A percentile compares a stretch with the other conserved stretches of the same genome.
Evolutionary conservation across 257 asterid species (phyloP).

Genomic region (Voacanga thouarsii): DNA sequence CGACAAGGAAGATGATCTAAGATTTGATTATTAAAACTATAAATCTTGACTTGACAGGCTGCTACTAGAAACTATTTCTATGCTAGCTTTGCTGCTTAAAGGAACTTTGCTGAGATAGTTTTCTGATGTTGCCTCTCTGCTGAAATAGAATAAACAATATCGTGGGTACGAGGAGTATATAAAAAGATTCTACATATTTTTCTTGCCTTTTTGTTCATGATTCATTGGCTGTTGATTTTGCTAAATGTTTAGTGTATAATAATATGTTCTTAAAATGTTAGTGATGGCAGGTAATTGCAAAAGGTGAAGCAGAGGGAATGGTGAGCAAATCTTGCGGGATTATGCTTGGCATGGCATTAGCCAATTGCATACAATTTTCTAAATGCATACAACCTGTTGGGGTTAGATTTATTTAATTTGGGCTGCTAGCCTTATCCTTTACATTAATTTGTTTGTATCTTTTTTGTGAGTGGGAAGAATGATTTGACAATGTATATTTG

Average conservation of each 20-base stretch:
- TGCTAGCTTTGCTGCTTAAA: no score
- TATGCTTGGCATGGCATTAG: slow-evolving; percentile 69
- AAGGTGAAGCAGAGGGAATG: slow-evolving; percentile 99
- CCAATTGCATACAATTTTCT: slow-evolving; percentile 76
- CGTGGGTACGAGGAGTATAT: no score
- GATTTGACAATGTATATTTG: not conserved
- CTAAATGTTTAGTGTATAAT: slow-evolving; percentile 7
- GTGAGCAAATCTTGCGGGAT: slow-evolving; percentile 97
- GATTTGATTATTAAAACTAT: not conserved
- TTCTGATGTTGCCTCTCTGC: no score
- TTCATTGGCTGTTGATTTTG: not conserved
- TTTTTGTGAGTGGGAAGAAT: not conserved
- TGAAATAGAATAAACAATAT: no score
- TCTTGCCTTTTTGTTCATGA: not conserved
- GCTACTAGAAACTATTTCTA: no score
- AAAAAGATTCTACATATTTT: slow-evolving; percentile 2
- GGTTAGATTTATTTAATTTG: not conserved
- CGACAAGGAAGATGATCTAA: not conserved
- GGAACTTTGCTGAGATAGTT: no score
- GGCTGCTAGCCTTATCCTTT: not conserved
- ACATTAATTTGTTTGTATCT: not conserved
- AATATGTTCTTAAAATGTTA: slow-evolving; percentile 22
- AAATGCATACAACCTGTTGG: slow-evolving; percentile 16
- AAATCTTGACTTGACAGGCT: slow-evolving; percentile 31
- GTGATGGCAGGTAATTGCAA: slow-evolving; percentile 80